These are phyloP conservation scores for Venturia nashicola DNA, from an alignment of 2,329 filamentous ascomycete species.

Conservation along the genomic window DNA sequence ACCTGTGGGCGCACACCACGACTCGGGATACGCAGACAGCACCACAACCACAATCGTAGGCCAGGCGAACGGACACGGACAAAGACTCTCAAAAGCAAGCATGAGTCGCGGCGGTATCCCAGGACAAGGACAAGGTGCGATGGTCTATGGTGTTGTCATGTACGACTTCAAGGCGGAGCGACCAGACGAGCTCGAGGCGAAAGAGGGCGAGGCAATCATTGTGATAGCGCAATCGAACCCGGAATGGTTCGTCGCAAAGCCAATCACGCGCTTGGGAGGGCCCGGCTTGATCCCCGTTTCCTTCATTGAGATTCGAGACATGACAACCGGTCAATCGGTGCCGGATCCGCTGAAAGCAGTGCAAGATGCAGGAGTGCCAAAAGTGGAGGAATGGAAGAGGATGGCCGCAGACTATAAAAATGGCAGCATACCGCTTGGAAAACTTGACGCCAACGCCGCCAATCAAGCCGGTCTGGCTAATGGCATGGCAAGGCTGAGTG, in stretches of 20 bases:
- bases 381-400: slow-evolving; percentile 98
- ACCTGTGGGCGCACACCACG: slow-evolving; percentile 53
- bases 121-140: slow-evolving; percentile 54
- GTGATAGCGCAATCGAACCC: slow-evolving; percentile 97
- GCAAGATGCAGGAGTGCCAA: slow-evolving; percentile 75
- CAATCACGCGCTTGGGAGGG: slow-evolving; percentile 92
- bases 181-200: slow-evolving; percentile 91
- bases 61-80: slow-evolving; percentile 20
- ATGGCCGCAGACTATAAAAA: slow-evolving; percentile 99
- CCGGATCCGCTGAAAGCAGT: slow-evolving; percentile 76
- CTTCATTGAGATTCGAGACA: slow-evolving; percentile 92
- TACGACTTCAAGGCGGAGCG: slow-evolving; percentile 94
- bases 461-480: slow-evolving; percentile 50
- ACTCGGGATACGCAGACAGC: slow-evolving; percentile 73
- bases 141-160: slow-evolving; percentile 94
- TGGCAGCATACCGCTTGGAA: slow-evolving; percentile 91
- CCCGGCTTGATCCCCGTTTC: slow-evolving; percentile 92
- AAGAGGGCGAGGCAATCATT: slow-evolving; percentile 91
- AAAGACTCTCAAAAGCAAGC: slow-evolving; percentile 26
- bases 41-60: slow-evolving; percentile 18
- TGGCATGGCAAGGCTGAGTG: slow-evolving; percentile 63
- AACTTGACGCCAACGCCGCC: slow-evolving; percentile 56
- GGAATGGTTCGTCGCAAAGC: slow-evolving; percentile 98
- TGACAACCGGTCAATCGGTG: slow-evolving; percentile 75
- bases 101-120: slow-evolving; percentile 17